These are phyloP conservation scores for Parascedosporium putredinis DNA, from an alignment of 2,329 filamentous ascomycete genomes.

Conservation along the genomic window DNA sequence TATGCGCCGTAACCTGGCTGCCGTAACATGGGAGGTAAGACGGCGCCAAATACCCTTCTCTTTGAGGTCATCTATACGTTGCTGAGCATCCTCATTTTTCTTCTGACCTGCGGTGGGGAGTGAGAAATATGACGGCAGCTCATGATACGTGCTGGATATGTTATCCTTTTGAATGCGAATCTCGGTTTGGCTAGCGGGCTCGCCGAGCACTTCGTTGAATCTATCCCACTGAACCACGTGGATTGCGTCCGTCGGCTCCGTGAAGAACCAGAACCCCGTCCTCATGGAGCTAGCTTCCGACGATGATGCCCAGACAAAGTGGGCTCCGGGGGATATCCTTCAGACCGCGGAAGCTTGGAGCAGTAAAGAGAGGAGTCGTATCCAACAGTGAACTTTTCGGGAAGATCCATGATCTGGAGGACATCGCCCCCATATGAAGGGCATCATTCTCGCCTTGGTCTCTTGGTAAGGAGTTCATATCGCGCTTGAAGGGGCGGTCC, in stretches of 20 bases:
- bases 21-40: conserved; percentile 38
- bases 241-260: conserved; percentile 22
- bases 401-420: conserved; percentile 41
- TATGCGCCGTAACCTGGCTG: conserved; percentile 34
- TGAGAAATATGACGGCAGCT: conserved; percentile 35
- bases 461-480: conserved; percentile 8
- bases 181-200: conserved; percentile 33
- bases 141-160: conserved; percentile 26
- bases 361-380: conserved; percentile 42
- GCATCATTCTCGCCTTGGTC: background rate
- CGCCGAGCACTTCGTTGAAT: conserved; percentile 42
- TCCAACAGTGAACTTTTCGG: conserved; percentile 39
- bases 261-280: conserved; percentile 47
- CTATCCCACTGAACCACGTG: conserved; percentile 45
- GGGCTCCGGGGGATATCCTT: conserved; percentile 44
- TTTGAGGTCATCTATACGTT: conserved; percentile 17
- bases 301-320: conserved; percentile 50
- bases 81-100: conserved; percentile 11
- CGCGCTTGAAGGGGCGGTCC: background rate
- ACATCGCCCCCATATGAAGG: conserved; percentile 31
- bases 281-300: conserved; percentile 36
- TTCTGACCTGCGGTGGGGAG: conserved; percentile 17
- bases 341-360: conserved; percentile 40
- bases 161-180: conserved; percentile 31
- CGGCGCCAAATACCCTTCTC: conserved; percentile 35